Percentiles rank a stretch among this genome's conserved stretches.
phyloP scores from a whole-genome alignment of 371 early-diverging fungal species.

The Mortierella sp. region DNA sequence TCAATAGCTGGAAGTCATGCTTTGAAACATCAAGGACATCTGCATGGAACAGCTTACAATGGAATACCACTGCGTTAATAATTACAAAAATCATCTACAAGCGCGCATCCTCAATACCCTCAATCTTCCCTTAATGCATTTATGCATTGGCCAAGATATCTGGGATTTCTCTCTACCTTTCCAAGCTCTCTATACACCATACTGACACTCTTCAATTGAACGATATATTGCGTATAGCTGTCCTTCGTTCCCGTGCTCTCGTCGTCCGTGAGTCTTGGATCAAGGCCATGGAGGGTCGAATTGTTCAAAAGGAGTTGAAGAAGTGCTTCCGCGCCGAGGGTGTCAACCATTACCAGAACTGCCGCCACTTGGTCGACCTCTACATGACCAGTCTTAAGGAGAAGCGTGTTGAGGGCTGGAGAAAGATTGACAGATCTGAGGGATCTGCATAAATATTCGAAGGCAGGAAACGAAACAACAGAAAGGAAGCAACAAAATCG shows the following conservation, averaged over 20 bases:
- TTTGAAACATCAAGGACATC: neutral
- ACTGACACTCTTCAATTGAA: neutral
- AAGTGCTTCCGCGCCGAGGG: slow-evolving; percentile 87
- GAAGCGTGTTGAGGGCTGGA: slow-evolving; percentile 56
- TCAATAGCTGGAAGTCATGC: neutral
- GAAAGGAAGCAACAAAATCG: neutral
- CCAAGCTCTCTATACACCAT: neutral
- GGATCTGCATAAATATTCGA: slow-evolving; percentile 34
- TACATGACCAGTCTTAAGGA: slow-evolving; percentile 60
- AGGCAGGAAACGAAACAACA: neutral
- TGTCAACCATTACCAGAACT: slow-evolving; percentile 87
- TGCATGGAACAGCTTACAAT: neutral
- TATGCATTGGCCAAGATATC: neutral
- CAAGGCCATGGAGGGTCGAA: slow-evolving; percentile 84
- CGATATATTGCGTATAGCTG: slow-evolving; percentile 59
- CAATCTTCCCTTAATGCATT: neutral
- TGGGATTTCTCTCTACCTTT: neutral
- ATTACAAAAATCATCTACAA: too few relatives aligned
- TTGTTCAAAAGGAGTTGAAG: slow-evolving; percentile 79
- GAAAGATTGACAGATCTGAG: slow-evolving; percentile 30
- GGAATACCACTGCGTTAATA: too few relatives aligned
- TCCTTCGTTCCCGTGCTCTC: slow-evolving; percentile 81
- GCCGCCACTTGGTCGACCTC: slow-evolving; percentile 67
- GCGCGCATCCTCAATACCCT: neutral
- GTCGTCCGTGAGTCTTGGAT: slow-evolving; percentile 88